These are phyloP conservation scores for Epichloe sibirici DNA, from an alignment of 2,329 filamentous ascomycete species.

Conservation along the genomic window DNA sequence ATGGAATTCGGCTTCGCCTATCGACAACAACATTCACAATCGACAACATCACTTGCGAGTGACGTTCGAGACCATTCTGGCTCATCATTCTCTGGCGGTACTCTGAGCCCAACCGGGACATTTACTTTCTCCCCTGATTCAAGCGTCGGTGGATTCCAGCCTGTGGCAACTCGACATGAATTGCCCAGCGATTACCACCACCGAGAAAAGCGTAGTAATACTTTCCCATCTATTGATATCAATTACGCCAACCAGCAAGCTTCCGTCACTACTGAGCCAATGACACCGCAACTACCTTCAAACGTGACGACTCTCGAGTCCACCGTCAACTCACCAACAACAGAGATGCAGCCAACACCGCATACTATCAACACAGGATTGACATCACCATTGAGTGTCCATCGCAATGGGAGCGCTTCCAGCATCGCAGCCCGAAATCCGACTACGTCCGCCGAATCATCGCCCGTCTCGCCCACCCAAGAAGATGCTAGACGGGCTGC, in stretches of 20 bases:
- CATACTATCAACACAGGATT: conserved; percentile 34
- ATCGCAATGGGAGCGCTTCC: conserved; percentile 23
- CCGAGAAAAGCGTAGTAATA: conserved; percentile 63
- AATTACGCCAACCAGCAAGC: conserved; percentile 37
- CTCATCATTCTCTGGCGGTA: conserved; percentile 58
- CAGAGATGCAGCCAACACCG: conserved; percentile 29
- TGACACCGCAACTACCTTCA: conserved; percentile 37
- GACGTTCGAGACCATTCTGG: conserved; percentile 20
- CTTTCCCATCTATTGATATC: conserved; percentile 62
- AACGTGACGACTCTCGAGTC: conserved; percentile 37
- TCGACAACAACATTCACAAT: conserved; percentile 22
- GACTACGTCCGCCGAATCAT: conserved; percentile 33
- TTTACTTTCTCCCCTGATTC: conserved; percentile 71
- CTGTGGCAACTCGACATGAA: conserved; percentile 22
- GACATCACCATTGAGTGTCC: conserved; percentile 23
- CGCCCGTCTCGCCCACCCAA: conserved; percentile 58
- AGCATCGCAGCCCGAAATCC: conserved; percentile 18
- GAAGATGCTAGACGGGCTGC: conserved; percentile 78
- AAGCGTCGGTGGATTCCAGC: conserved; percentile 51
- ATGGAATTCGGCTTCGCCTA: conserved; percentile 22
- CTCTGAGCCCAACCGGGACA: conserved; percentile 62
- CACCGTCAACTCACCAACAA: conserved; percentile 38
- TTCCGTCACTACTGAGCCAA: conserved; percentile 23
- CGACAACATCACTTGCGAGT: conserved; percentile 20
- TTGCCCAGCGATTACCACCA: conserved; percentile 49